Percentiles rank a stretch among this genome's conserved stretches.
These are phyloP conservation scores for Friedmanniomyces simplex DNA, from an alignment of 495 filamentous ascomycete species.

Conservation along the genomic window DNA sequence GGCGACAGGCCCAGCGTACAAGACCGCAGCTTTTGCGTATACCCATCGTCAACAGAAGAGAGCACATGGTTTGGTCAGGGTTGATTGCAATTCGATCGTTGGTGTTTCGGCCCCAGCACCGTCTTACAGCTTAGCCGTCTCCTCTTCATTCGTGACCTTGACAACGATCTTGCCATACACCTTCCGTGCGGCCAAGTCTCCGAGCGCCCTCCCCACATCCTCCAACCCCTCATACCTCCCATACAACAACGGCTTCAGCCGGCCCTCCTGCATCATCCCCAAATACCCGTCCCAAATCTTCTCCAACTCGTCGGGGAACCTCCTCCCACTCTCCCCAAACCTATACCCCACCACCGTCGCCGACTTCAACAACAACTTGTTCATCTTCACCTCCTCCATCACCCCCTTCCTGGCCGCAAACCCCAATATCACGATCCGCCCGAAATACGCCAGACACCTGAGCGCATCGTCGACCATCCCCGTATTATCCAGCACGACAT, in stretches of 20 bases:
- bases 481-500: conserved; percentile 32
- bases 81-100: no score
- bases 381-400: conserved; percentile 29
- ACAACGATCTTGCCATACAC: conserved; percentile 28
- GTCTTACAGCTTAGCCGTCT: conserved; percentile 13
- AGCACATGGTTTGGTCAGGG: no score
- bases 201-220: conserved; percentile 22
- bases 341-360: conserved; percentile 29
- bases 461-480: conserved; percentile 25
- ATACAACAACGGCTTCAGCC: conserved; percentile 27
- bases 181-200: conserved; percentile 21
- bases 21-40: no score
- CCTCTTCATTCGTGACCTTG: conserved; percentile 19
- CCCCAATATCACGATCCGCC: conserved; percentile 28
- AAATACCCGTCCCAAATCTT: conserved; percentile 29
- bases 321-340: conserved; percentile 31
- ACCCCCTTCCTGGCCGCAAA: conserved; percentile 31
- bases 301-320: conserved; percentile 22
- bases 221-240: conserved; percentile 26
- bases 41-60: no score
- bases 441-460: conserved; percentile 25
- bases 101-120: conserved; percentile 21
- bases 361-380: conserved; percentile 29
- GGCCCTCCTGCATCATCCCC: conserved; percentile 23
- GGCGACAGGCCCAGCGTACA: no score